Percentiles rank a stretch among this genome's conserved stretches.
These are phyloP conservation scores for Aureobasidium mangrovei DNA, from an alignment of 2,329 filamentous ascomycete species.

Conservation along the genomic window DNA sequence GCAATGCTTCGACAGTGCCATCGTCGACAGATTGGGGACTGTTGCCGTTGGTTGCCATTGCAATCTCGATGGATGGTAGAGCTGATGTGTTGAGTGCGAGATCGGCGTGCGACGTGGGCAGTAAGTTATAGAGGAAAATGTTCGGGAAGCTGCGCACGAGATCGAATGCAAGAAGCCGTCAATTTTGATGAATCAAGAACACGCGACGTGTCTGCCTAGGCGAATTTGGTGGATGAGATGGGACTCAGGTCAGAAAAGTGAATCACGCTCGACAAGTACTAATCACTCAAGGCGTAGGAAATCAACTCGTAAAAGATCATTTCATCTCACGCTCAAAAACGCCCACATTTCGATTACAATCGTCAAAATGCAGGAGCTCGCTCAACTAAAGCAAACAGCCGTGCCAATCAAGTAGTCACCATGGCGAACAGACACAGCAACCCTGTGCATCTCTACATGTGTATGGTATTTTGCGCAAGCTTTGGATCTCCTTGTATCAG, in stretches of 20 bases:
- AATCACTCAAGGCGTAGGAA: neutral
- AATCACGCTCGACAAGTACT: neutral
- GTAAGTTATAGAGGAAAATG: neutral
- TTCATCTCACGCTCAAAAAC: too few species aligned
- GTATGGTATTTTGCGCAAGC: too few species aligned
- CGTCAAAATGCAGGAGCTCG: too few species aligned
- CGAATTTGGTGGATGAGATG: neutral
- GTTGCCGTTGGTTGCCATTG: neutral
- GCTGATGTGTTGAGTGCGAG: neutral
- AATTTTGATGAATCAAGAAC: neutral
- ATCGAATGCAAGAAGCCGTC: neutral
- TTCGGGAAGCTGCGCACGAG: constrained; percentile 1
- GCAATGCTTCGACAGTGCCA: neutral
- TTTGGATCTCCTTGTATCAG: too few species aligned
- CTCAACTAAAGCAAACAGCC: too few species aligned
- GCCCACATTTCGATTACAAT: too few species aligned
- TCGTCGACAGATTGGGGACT: neutral
- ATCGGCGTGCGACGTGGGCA: neutral
- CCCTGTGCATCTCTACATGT: too few species aligned
- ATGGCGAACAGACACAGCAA: too few species aligned
- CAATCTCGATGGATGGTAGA: neutral
- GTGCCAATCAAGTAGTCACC: too few species aligned
- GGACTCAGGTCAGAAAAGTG: neutral
- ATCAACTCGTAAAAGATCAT: too few species aligned
- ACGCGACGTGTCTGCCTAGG: neutral